Evolutionary conservation across 306 rosid species (phyloP).

Genomic region (Quercus parvula): DNA sequence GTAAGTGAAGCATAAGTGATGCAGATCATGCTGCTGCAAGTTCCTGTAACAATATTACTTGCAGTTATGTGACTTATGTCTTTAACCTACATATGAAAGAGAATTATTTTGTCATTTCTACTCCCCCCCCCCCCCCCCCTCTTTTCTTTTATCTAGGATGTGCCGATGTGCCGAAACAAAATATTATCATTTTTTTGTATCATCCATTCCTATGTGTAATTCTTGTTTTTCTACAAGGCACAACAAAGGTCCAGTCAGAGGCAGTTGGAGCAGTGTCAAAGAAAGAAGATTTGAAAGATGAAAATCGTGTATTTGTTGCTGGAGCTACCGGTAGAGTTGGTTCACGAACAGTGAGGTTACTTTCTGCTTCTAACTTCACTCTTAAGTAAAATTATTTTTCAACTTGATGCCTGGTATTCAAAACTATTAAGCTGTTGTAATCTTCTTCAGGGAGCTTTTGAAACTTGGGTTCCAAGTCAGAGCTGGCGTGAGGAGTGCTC

Average conservation of each 20-base stretch:
- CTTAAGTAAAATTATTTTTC: constrained; percentile 4
- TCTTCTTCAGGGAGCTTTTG: constrained; percentile 81
- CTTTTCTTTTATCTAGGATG: not conserved
- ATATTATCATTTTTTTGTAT: not conserved
- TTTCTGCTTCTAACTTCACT: constrained; percentile 9
- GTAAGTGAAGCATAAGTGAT: not conserved
- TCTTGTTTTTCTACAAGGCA: constrained; percentile 42
- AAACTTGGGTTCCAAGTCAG: constrained; percentile 90
- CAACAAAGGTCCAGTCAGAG: constrained; percentile 33
- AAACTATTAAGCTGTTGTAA: constrained; percentile 18
- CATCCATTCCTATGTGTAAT: constrained; percentile 7
- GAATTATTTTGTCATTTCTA: not conserved
- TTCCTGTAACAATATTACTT: not conserved
- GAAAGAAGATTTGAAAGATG: constrained; percentile 54
- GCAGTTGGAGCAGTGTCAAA: constrained; percentile 35
- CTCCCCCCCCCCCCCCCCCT: not conserved
- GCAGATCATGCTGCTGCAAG: not conserved
- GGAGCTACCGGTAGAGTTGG: constrained; percentile 98
- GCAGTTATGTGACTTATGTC: not conserved
- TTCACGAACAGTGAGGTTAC: constrained; percentile 86
- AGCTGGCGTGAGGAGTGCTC: constrained; percentile 77
- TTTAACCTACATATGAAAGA: not conserved
- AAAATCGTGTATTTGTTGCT: constrained; percentile 86
- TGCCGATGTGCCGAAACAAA: constrained; percentile 8
- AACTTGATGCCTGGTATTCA: not conserved